These are phyloP conservation scores for Pyrenophora graminea DNA, from an alignment of 2,329 filamentous ascomycete genomes.

Conservation along the genomic window DNA sequence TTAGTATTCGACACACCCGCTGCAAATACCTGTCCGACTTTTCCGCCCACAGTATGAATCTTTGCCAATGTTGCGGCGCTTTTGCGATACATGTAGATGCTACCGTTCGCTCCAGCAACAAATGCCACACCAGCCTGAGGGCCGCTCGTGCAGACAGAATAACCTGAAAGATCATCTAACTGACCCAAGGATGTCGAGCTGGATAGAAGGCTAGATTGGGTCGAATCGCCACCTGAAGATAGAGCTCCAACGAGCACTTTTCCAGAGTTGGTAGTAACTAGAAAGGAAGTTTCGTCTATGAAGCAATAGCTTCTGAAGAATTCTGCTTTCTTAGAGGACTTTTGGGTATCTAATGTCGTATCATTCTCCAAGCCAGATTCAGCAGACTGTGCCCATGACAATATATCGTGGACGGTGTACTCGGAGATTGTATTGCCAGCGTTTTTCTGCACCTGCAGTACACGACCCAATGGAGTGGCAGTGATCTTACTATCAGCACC, in stretches of 20 bases:
- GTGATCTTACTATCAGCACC: constrained; percentile 77
- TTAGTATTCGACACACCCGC: background rate
- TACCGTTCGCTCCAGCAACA: constrained; percentile 53
- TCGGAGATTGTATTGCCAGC: constrained; percentile 15
- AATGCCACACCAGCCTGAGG: constrained; percentile 47
- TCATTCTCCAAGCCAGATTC: background rate
- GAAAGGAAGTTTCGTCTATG: constrained; percentile 56
- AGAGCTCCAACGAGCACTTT: constrained; percentile 55
- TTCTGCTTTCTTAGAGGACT: constrained; percentile 34
- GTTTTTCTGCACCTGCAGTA: background rate
- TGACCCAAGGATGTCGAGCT: constrained; percentile 38
- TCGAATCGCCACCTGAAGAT: background rate
- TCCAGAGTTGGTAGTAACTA: constrained; percentile 64
- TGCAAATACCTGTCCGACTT: constrained; percentile 50
- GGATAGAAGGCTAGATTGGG: constrained; percentile 7
- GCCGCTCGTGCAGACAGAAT: constrained; percentile 53
- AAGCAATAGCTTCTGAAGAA: constrained; percentile 68
- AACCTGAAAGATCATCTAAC: constrained; percentile 50
- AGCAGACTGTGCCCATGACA: constrained; percentile 14
- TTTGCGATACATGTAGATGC: constrained; percentile 46
- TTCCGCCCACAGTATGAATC: constrained; percentile 40
- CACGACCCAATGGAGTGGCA: constrained; percentile 16
- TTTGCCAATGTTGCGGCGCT: constrained; percentile 18
- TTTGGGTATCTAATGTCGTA: constrained; percentile 5
- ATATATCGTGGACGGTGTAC: constrained; percentile 35